Evolutionary conservation across 805 yeast species (phyloP).

Genomic region (Pichia manshurica): DNA sequence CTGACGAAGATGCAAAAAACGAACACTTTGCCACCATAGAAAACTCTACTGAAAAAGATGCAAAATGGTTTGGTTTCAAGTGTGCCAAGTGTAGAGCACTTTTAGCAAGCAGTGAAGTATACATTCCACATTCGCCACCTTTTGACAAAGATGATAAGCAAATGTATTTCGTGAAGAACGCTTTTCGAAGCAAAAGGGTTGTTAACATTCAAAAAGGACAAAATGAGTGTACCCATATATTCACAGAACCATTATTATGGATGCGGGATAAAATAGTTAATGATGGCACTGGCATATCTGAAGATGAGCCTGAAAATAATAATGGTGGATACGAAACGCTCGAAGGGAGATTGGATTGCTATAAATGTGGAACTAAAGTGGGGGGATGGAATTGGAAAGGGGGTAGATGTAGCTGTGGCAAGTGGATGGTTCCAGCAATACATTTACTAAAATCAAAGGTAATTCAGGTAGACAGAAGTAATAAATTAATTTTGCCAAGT

Average conservation of each 20-base stretch:
- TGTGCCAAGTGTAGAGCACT: conserved; percentile 79
- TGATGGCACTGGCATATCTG: neutral
- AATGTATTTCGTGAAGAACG: conserved; percentile 58
- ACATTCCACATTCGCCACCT: conserved; percentile 65
- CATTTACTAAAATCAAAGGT: conserved; percentile 76
- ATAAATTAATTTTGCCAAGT: conserved; percentile 14
- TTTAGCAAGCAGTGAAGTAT: conserved; percentile 57
- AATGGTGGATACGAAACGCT: conserved; percentile 54
- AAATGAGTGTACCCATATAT: conserved; percentile 70
- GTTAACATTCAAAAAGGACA: conserved; percentile 54
- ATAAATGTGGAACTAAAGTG: conserved; percentile 75
- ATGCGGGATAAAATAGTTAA: conserved; percentile 47
- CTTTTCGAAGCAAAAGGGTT: conserved; percentile 55
- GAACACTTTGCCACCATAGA: conserved; percentile 14
- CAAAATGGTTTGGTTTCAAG: conserved; percentile 37
- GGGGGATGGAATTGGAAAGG: conserved; percentile 97
- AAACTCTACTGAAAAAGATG: conserved; percentile 17
- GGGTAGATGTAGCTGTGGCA: conserved; percentile 87
- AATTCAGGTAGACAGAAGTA: conserved; percentile 45
- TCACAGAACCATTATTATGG: conserved; percentile 87
- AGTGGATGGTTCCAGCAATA: conserved; percentile 92
- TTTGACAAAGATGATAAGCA: conserved; percentile 53
- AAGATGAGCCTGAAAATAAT: conserved; percentile 1
- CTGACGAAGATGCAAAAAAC: conserved; percentile 24
- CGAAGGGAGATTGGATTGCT: conserved; percentile 85